phyloP scores from a whole-genome alignment of 139 green algal species.

The Chlorella vulgaris region DNA sequence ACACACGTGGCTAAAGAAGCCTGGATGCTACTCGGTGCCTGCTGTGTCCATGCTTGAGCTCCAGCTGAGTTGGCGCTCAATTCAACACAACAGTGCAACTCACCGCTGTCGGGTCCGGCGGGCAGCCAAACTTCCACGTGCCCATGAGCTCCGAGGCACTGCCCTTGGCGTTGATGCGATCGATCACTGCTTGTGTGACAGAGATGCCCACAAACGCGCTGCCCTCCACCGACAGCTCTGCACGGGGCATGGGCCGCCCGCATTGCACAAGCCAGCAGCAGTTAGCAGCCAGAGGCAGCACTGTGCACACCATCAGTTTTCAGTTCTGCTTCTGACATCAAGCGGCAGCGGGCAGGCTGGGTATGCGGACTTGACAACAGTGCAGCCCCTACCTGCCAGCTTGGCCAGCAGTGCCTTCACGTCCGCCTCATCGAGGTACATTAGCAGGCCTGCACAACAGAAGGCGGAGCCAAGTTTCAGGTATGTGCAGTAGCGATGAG shows the following conservation, averaged over 20 bases:
- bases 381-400: slow-evolving; percentile 1
- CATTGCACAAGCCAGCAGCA: background rate
- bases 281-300: no score
- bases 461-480: background rate
- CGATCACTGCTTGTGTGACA: slow-evolving; percentile 30
- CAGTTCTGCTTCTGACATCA: no score
- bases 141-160: slow-evolving; percentile 11
- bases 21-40: no score
- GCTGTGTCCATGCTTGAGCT: background rate
- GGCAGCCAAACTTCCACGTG: slow-evolving; percentile 46
- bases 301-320: no score
- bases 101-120: slow-evolving; percentile 29
- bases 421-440: slow-evolving; percentile 10
- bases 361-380: background rate
- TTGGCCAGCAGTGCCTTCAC: background rate
- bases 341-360: background rate
- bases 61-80: background rate
- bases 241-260: background rate
- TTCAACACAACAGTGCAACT: background rate
- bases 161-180: slow-evolving; percentile 1
- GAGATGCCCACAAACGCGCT: slow-evolving; percentile 17
- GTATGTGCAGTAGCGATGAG: background rate
- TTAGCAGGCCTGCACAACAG: slow-evolving; percentile 26
- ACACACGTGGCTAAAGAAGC: background rate
- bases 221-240: slow-evolving; percentile 21